Conservation (phyloP, 2,329 filamentous ascomycete genomes). For the Hyphodiscus sp. region DNA sequence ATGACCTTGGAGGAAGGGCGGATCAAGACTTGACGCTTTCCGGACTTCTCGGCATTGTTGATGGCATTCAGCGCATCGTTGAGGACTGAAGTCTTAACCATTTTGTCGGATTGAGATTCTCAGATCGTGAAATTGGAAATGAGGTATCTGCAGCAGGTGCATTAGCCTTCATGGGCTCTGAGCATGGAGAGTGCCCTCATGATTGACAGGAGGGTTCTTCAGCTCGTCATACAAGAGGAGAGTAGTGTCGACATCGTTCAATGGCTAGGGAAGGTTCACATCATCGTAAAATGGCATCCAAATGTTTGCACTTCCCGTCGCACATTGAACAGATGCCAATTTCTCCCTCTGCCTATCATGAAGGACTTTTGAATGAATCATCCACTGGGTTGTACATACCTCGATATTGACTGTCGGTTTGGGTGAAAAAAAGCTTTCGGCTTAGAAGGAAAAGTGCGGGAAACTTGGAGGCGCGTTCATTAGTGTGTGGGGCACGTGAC, state of each 20-base stretch:
- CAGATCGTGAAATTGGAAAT: slow-evolving; percentile 58
- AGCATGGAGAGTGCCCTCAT: slow-evolving; percentile 66
- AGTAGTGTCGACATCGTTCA: slow-evolving; percentile 48
- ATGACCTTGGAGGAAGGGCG: slow-evolving; percentile 99
- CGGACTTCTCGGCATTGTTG: slow-evolving; percentile 99
- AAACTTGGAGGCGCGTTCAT: slow-evolving; percentile 7
- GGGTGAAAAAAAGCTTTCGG: slow-evolving; percentile 2
- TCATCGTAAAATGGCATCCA: slow-evolving; percentile 3
- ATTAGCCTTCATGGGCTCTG: slow-evolving; percentile 57
- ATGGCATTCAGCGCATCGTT: slow-evolving; percentile 99
- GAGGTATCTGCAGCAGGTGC: slow-evolving; percentile 53
- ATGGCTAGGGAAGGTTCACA: slow-evolving; percentile 16
- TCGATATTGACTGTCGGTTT: slow-evolving; percentile 14
- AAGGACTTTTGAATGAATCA: slow-evolving; percentile 20
- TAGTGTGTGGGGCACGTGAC: background rate
- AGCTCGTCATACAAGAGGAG: slow-evolving; percentile 58
- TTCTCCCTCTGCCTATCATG: slow-evolving; percentile 40
- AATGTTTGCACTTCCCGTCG: slow-evolving; percentile 11
- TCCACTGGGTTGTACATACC: slow-evolving; percentile 27
- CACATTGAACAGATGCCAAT: slow-evolving; percentile 40
- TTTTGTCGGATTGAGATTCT: slow-evolving; percentile 83
- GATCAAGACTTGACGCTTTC: slow-evolving; percentile 99
- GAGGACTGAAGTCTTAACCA: slow-evolving; percentile 99
- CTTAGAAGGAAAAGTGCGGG: slow-evolving; percentile 2
- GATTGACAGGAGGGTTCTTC: slow-evolving; percentile 57